Base-by-base conservation (phyloP, 129 eudicot species). In the Lactuca sativa region DNA sequence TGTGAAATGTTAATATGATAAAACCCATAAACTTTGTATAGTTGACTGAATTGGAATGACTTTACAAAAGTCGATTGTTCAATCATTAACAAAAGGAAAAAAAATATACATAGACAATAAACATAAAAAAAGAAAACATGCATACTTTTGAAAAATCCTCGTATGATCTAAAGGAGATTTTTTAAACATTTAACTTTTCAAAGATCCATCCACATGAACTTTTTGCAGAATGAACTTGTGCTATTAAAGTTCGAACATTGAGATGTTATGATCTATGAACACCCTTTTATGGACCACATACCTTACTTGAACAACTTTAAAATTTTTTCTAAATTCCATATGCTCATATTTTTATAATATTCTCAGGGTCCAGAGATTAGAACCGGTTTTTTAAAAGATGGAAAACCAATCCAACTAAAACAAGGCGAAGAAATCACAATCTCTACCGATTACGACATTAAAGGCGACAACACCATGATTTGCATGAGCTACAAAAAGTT, bases 401-500 rank as follows among this genome's bases (percentile, higher is more conserved):
- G 86, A 11, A 85, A 81, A 74, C 74, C 86, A 5, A 75, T 81
- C 32, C 77, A 76, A 63, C 82, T 85, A 3, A 79, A 43, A 53
- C 84, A 82, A 32, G 86, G 84, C 18, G 72, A 64, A 56, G 86
- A 85, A 65, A 85, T 85, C 65, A 82, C 74, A 31, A 85, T 85
- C 77, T 66, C 84, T 13, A 81, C 86, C 17, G 86, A 85, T 38
- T 85, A 81, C 60, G 74, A 73, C 51, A 69, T 85, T 4, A 71
- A 85, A 49, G 90, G 90, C 2, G 78, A 85, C n/a, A 67, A 64
- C 9, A 56, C 65, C 36, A 78, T 52, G 77, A 85, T 85, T 48
- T 82, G 86, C 32, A 85, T 85, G 86, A 85, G 86, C 78, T 85
- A 85, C 78, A 85, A 85, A 76, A 85, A 82, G 81, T 64, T 82